Conservation (phyloP, 768 basidiomycete genomes). For the Amanita subjunquillea region DNA sequence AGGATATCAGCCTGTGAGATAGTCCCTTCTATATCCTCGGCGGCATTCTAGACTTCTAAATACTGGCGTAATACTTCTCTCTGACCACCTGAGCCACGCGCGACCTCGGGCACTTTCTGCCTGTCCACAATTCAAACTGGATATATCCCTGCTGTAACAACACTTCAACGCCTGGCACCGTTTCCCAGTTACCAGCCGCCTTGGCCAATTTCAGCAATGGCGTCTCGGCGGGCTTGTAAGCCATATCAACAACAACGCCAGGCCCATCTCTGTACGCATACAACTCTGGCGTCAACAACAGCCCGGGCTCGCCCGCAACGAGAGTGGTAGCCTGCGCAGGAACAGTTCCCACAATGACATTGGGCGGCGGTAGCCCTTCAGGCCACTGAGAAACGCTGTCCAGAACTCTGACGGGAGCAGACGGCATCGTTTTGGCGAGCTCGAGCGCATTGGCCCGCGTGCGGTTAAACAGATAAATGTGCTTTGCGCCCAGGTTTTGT, state of each 20-base stretch:
- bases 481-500: slow-evolving; percentile 50
- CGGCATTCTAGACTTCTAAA: not conserved
- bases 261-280: slow-evolving; percentile 40
- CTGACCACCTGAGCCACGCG: slow-evolving; percentile 38
- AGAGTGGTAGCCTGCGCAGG: slow-evolving; percentile 56
- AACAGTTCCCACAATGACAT: slow-evolving; percentile 82
- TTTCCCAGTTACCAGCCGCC: slow-evolving; percentile 46
- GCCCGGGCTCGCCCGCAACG: slow-evolving; percentile 14
- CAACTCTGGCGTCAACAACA: slow-evolving; percentile 46
- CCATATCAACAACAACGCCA: slow-evolving; percentile 85
- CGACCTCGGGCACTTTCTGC: slow-evolving; percentile 42
- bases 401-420: slow-evolving; percentile 49
- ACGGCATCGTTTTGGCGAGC: slow-evolving; percentile 59
- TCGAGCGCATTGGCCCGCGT: slow-evolving; percentile 65
- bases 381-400: slow-evolving; percentile 49
- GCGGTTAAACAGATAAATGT: slow-evolving; percentile 84
- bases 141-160: slow-evolving; percentile 82
- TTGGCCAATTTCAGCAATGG: slow-evolving; percentile 66
- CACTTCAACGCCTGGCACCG: slow-evolving; percentile 75
- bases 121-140: slow-evolving; percentile 81
- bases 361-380: slow-evolving; percentile 33
- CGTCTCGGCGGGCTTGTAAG: slow-evolving; percentile 84
- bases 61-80: slow-evolving; percentile 25
- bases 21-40: not conserved
- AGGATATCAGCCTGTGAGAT: not conserved